Percentiles rank a stretch among this genome's conserved stretches.
These are phyloP conservation scores for Metrosideros polymorpha DNA, from an alignment of 441 rosid genomes.

Conservation along the genomic window DNA sequence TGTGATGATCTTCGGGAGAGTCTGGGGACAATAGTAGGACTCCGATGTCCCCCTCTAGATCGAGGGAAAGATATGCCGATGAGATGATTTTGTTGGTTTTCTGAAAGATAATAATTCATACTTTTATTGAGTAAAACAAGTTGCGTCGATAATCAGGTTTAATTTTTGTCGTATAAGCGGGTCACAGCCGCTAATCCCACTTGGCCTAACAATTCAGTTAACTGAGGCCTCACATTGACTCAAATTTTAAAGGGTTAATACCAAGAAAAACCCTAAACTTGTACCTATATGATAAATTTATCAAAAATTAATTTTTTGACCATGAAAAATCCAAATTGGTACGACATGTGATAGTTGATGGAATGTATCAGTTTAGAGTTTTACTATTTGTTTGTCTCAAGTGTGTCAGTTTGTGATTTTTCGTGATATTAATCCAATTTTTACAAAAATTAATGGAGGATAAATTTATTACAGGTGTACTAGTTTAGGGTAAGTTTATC, in stretches of 20 bases:
- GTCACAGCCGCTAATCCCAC: rapidly evolving
- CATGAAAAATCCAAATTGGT: too few species aligned
- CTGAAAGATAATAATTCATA: neutral
- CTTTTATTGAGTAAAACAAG: rapidly evolving
- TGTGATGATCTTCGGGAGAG: neutral
- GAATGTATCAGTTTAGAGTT: too few species aligned
- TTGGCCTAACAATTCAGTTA: neutral
- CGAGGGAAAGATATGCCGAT: neutral
- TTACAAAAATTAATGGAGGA: too few species aligned
- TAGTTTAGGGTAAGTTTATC: too few species aligned
- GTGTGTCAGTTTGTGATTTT: too few species aligned
- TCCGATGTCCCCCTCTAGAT: neutral
- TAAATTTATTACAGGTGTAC: too few species aligned
- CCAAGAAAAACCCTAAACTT: too few species aligned
- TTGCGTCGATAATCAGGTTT: rapidly evolving
- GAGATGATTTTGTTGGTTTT: neutral
- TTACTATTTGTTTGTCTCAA: too few species aligned
- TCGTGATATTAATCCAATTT: too few species aligned
- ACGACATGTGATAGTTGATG: too few species aligned
- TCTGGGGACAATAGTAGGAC: neutral
- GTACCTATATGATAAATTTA: too few species aligned
- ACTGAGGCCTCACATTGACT: neutral
- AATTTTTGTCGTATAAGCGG: neutral
- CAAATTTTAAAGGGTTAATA: neutral
- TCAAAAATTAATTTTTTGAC: too few species aligned